Conservation (phyloP, 352 stramenopile species). For the Globisporangium okanoganense region DNA sequence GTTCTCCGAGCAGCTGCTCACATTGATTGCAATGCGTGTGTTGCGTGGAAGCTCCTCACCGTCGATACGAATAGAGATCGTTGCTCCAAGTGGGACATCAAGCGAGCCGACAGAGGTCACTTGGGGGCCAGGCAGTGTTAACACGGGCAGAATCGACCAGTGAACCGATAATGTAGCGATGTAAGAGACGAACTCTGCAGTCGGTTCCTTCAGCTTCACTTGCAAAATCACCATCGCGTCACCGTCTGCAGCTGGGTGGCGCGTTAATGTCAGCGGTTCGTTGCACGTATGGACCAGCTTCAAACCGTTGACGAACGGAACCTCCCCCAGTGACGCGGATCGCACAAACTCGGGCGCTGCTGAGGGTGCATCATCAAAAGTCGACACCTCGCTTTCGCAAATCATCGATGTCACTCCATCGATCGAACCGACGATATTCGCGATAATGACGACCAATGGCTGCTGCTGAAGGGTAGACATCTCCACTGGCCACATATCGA, state of each 20-base stretch:
- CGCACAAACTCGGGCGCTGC: neutral
- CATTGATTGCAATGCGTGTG: conserved; percentile 4
- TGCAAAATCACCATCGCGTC: conserved; percentile 2
- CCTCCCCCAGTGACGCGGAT: neutral
- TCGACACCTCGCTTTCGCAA: conserved; percentile 9
- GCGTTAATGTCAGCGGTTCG: neutral
- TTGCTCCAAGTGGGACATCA: neutral
- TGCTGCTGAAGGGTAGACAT: neutral
- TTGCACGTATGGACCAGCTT: conserved; percentile 10
- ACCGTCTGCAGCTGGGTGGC: neutral
- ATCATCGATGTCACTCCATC: neutral
- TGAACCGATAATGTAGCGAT: conserved; percentile 15
- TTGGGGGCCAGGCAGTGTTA: neutral
- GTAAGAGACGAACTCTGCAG: conserved; percentile 2
- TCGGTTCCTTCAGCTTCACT: conserved; percentile 5
- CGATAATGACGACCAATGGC: neutral
- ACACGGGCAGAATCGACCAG: conserved; percentile 13
- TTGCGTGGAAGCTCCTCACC: neutral
- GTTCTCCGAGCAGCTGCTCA: conserved; percentile 10
- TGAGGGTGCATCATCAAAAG: conserved; percentile 1
- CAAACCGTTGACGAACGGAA: conserved; percentile 1
- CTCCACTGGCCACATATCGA: neutral
- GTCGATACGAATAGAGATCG: conserved; percentile 3
- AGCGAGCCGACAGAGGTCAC: conserved; percentile 10
- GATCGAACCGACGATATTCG: conserved; percentile 4